Evolutionary conservation across 768 basidiomycete genomes (phyloP), one percentile per base, ranked within the genome.

Genomic region (Termitomyces sp.): DNA sequence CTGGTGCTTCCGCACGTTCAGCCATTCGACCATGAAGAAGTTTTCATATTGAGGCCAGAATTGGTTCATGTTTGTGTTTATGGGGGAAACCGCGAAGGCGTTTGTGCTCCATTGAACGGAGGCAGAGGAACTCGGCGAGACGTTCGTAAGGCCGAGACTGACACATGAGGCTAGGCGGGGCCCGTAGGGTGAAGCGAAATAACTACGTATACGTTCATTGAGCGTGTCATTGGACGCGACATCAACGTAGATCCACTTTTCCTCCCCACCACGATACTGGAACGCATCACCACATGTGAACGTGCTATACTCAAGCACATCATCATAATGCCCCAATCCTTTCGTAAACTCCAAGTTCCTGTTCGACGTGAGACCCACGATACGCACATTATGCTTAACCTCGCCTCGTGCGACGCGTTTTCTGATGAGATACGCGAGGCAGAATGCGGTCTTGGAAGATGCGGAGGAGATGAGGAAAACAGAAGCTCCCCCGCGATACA

Each of bases 21-120:
- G 71, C 87, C 87, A 88, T 65, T 85, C 83, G 2, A 77, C 76
- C 83, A 82, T 85, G 68, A 88, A 88, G 64, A 88, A 88, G 14
- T 68, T 67, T 59, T 85, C 83, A 11, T 77, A 56, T 2, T 62
- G 64, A 3, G 70, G 71, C 65, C 68, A 70, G 54, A 72, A 70
- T 24, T 61, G 60, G 17, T 64, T 67, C 5, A 57, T 43, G 21
- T 15, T 8, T 22, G 32, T 22, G 15, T 21, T 14, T 10, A 14
- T 34, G 21, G 53, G 11, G n/a, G 63, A 30, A 2, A 62, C 24
- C 0, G 59, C 40, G 45, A 74, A 70, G 2, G 70, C 66, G 51
- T 77, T 77, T 3, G 66, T 67, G 17, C 60, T 66, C 78, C 79
- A 79, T 38, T 72, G 64, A 22, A 70, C 60, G 5, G 66, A 61